These are phyloP conservation scores for Scorias spongiosa DNA, from an alignment of 2,329 filamentous ascomycete species.

Conservation along the genomic window DNA sequence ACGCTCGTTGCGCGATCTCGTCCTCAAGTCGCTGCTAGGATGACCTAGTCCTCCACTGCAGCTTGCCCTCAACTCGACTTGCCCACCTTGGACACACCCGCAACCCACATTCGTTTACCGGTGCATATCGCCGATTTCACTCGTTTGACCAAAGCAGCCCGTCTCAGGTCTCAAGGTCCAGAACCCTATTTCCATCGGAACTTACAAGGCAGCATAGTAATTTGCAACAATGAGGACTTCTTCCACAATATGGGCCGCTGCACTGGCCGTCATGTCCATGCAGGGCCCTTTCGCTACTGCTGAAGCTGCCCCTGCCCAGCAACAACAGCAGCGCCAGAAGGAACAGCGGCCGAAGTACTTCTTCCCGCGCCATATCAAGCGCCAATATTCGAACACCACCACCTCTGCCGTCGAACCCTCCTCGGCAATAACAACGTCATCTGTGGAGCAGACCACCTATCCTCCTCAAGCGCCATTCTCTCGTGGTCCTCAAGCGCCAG, in stretches of 20 bases:
- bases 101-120: slow-evolving; percentile 12
- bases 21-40: slow-evolving; percentile 7
- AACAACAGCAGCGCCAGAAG: slow-evolving; percentile 20
- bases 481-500: not conserved
- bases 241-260: slow-evolving; percentile 31
- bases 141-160: slow-evolving; percentile 26
- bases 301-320: slow-evolving; percentile 33
- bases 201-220: slow-evolving; percentile 4
- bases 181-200: slow-evolving; percentile 4
- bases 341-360: slow-evolving; percentile 29
- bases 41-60: slow-evolving; percentile 9
- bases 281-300: slow-evolving; percentile 30
- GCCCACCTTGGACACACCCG: slow-evolving; percentile 7
- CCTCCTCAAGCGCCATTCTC: not conserved
- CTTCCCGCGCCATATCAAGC: slow-evolving; percentile 32
- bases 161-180: slow-evolving; percentile 1
- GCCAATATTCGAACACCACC: slow-evolving; percentile 23
- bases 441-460: not conserved
- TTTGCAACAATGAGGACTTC: slow-evolving; percentile 27
- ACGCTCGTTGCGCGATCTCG: not conserved
- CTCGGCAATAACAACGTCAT: not conserved
- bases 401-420: slow-evolving; percentile 3
- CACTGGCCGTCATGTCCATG: slow-evolving; percentile 29
- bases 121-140: slow-evolving; percentile 33
- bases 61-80: slow-evolving; percentile 4